Evolutionary conservation across 2,329 filamentous ascomycete species (phyloP), one percentile per base, ranked within the genome.

Genomic region (Pseudogymnoascus sp.): DNA sequence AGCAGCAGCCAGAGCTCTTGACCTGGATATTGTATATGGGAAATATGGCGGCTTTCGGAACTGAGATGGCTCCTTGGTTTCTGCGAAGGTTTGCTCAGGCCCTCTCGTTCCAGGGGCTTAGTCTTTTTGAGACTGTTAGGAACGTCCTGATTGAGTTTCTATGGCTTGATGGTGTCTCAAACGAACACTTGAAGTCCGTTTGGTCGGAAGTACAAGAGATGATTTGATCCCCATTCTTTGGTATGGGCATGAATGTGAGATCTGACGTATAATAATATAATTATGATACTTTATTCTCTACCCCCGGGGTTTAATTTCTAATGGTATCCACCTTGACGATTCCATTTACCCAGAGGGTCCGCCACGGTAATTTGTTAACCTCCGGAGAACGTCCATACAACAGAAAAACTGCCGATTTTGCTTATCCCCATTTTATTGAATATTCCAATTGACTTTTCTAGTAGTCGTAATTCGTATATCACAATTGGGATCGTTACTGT

Each of bases 21-120:
- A 37, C 23, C n/a, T 62, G 60, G 60, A 62, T 62, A 25, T 28
- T 62, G 28, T 62, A 42, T 25, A 62, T 62, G 37, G 60, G 60
- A 5, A 62, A 46, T 34, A 34, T 62, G n/a, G 38, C n/a, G 16
- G 60, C 60, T 12, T 6, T 11, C 11, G 31, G 31, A 6, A 62
- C 60, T 6, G 60, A 62, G 3, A 18, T 62, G 36, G 38, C 21
- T 3, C 21, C 60, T 49, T 62, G 36, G 36, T 62, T 62, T 34
- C 28, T n/a, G n/a, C 25, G 21, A 34, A 31, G 18, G 5, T 62
- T 62, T 62, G 38, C 21, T 12, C 60, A n/a, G 21, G 60, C 21
- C 5, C 12, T 62, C 16, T 62, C 60, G 11, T 31, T 62, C 11
- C 60, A 62, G 11, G 49, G 21, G 38, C 12, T 62, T n/a, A 31